Percentiles rank a stretch among this genome's conserved stretches.
Evolutionary conservation across 2,329 filamentous ascomycete genomes (phyloP).

Genomic region (Neophaeococcomyces aloes): DNA sequence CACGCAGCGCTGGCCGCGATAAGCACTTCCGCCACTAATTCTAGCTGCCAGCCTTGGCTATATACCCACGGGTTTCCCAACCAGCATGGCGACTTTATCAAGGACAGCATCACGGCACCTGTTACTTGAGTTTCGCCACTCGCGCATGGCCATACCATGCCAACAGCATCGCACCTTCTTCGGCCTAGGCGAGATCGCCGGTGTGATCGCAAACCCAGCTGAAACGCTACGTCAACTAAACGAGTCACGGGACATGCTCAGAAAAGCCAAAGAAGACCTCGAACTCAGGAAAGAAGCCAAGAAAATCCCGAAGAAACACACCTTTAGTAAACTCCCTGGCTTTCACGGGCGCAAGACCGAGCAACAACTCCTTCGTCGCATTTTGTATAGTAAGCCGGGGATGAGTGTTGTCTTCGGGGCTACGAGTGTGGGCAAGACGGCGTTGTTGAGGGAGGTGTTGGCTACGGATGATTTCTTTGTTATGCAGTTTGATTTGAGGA

Average conservation of each 20-base stretch:
- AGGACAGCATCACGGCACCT: too few species aligned
- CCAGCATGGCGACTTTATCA: too few species aligned
- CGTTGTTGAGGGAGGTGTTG: conserved; percentile 6
- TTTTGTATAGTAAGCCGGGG: conserved; percentile 4
- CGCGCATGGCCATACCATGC: neutral
- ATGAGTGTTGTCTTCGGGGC: conserved; percentile 8
- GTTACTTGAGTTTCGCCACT: neutral
- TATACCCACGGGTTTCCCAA: too few species aligned
- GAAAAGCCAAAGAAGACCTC: conserved; percentile 8
- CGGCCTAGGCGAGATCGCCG: conserved; percentile 5
- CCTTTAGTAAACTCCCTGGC: conserved; percentile 5
- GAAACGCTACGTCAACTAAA: conserved; percentile 8
- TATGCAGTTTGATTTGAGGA: conserved; percentile 7
- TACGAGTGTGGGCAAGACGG: conserved; percentile 7
- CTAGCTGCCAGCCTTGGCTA: too few species aligned
- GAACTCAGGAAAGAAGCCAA: conserved; percentile 6
- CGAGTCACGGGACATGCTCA: conserved; percentile 3
- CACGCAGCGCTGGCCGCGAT: too few species aligned
- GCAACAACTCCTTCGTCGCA: conserved; percentile 2
- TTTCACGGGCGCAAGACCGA: conserved; percentile 8
- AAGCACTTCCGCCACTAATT: too few species aligned
- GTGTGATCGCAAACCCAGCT: conserved; percentile 6
- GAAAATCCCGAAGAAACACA: conserved; percentile 9
- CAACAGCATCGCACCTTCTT: conserved; percentile 2
- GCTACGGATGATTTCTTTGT: conserved; percentile 6